Evolutionary conservation across 1,284 basidiomycete species (phyloP).

Genomic region (Xerocomus nothofagi): DNA sequence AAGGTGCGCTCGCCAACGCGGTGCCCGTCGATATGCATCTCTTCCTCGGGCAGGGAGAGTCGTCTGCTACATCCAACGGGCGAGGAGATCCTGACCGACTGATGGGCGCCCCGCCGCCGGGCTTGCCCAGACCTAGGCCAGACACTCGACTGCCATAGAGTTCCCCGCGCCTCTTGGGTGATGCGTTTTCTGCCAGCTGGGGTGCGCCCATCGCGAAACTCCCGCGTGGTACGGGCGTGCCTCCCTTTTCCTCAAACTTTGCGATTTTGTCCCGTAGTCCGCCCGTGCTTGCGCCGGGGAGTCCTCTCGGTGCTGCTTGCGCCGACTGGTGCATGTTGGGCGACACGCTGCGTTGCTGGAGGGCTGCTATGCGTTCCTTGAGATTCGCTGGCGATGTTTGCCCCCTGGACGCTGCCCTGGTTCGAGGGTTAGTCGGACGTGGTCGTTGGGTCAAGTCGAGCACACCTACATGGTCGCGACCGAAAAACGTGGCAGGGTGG

Average conservation of each 20-base stretch:
- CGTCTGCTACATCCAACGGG: conserved; percentile 12
- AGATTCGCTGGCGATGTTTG: conserved; percentile 55
- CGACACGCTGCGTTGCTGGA: conserved; percentile 57
- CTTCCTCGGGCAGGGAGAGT: conserved; percentile 26
- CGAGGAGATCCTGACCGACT: conserved; percentile 24
- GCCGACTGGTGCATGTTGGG: conserved; percentile 37
- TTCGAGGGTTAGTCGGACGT: conserved; percentile 18
- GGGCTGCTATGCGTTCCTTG: conserved; percentile 74
- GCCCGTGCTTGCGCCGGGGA: conserved; percentile 33
- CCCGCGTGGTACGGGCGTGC: conserved; percentile 68
- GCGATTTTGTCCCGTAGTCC: conserved; percentile 71
- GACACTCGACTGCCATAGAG: conserved; percentile 72
- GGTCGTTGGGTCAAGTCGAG: not conserved
- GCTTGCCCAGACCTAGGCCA: conserved; percentile 42
- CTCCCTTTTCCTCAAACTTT: conserved; percentile 74
- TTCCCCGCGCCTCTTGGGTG: conserved; percentile 54
- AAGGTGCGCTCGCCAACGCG: conserved; percentile 16
- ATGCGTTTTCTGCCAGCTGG: conserved; percentile 45
- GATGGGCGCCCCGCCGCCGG: conserved; percentile 32
- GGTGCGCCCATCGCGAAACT: conserved; percentile 72
- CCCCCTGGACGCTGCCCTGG: conserved; percentile 36
- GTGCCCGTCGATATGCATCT: conserved; percentile 33
- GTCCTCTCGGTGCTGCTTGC: conserved; percentile 27
- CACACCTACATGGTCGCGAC: conserved; percentile 25
- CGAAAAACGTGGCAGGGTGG: not conserved